A percentile compares a stretch with the other conserved stretches of the same genome.
These are phyloP conservation scores for Aspergillus puulaauensis DNA, from an alignment of 2,329 filamentous ascomycete genomes.

Conservation along the genomic window DNA sequence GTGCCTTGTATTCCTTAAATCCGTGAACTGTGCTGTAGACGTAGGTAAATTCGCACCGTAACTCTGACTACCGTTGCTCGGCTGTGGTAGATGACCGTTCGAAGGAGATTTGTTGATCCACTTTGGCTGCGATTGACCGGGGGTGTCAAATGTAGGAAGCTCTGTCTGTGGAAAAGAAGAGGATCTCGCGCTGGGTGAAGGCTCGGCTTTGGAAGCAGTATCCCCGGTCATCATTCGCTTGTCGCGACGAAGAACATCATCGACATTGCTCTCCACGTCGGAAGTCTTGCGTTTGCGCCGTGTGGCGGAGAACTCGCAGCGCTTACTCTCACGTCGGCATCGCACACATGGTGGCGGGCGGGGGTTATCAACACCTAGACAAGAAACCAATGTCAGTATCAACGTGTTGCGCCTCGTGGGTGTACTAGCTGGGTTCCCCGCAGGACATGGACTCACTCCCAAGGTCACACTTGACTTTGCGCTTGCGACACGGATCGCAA, in stretches of 20 bases:
- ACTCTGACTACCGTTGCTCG: conserved; percentile 21
- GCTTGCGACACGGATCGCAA: conserved; percentile 50
- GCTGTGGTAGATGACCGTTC: conserved; percentile 18
- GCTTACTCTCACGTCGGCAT: conserved; percentile 91
- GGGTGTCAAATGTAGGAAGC: conserved; percentile 5
- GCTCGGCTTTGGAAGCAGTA: conserved; percentile 29
- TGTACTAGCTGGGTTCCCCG: neutral
- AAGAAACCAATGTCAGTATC: conserved; percentile 8
- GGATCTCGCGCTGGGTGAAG: conserved; percentile 21
- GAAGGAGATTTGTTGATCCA: conserved; percentile 32
- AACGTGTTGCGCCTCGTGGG: neutral
- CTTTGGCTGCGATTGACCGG: conserved; percentile 17
- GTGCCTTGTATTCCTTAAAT: conserved; percentile 25
- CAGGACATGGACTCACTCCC: conserved; percentile 38
- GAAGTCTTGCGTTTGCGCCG: conserved; percentile 83
- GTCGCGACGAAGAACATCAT: conserved; percentile 43
- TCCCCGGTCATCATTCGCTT: conserved; percentile 56
- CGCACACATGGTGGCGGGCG: conserved; percentile 91
- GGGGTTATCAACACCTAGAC: conserved; percentile 75
- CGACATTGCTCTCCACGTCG: conserved; percentile 44
- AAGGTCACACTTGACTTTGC: conserved; percentile 51
- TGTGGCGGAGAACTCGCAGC: conserved; percentile 95
- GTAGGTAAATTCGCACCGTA: conserved; percentile 29
- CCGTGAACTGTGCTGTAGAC: conserved; percentile 28
- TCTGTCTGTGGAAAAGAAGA: conserved; percentile 29